Evolutionary conservation across 2,329 filamentous ascomycete species (phyloP), one percentile per base, ranked within the genome.

Genomic region (Talaromyces islandicus): DNA sequence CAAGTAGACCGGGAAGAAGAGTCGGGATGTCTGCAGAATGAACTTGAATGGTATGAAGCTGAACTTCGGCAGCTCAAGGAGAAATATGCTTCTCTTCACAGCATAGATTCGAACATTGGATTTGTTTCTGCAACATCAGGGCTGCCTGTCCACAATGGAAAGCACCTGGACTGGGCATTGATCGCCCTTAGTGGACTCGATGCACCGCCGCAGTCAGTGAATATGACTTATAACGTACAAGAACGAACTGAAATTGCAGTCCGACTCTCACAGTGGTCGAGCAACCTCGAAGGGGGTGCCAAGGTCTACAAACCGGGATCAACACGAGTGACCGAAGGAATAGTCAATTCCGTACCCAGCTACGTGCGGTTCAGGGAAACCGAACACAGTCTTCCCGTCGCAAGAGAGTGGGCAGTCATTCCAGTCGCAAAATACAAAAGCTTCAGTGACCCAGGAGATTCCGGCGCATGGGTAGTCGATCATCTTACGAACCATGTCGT

Each of bases 111-210:
- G n/a, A 19, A 35, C 25, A 60, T 57, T 17, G 58, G 58, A 12
- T 21, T 48, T 2, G 24, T 60, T 11, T 24, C 32, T 5, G 54
- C 32, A 14, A 43, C 41, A 9, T 56, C 58, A 9, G 58, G 46
- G 2, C 29, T 38, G 5, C 53, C 43, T 17, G n/a, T 41, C n/a
- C 38, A 30, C 7, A 14, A 53, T 2, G 56, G 56, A 11, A 53
- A 52, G 56, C 58, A 41, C 48, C 27, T 60, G 9, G 58, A 60
- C 46, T 60, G 58, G 58, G 58, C 58, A 17, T 38, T 56, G 24
- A 32, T 60, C 4, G 5, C 25, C 3, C 29, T 60, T 30, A 19
- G 29, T 19, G 54, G 30, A 4, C 9, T 21, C 12, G 24, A n/a
- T 7, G 10, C 14, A 7, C 32, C 6, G 4, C n/a, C 25, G 2